These are phyloP conservation scores for Boletus rufocinnamomeus DNA, from an alignment of 768 basidiomycete genomes.

Conservation along the genomic window DNA sequence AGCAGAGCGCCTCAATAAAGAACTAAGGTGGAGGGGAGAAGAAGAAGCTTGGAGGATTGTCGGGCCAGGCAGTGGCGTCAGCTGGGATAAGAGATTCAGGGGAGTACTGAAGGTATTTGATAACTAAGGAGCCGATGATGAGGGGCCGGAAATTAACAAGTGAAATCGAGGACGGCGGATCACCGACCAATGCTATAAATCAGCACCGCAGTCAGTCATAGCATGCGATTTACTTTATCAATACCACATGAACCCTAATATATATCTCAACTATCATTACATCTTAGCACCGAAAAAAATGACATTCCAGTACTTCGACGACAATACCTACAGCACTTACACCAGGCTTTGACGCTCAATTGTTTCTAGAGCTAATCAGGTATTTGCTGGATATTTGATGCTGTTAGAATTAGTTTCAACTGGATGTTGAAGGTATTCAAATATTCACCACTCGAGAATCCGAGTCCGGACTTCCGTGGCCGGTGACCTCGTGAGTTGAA, in stretches of 20 bases:
- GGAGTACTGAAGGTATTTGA: constrained; percentile 62
- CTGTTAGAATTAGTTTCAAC: background rate
- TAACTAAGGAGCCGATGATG: constrained; percentile 34
- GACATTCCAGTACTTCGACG: background rate
- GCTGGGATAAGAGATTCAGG: constrained; percentile 78
- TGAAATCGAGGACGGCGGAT: background rate
- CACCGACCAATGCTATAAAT: background rate
- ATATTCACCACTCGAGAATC: too few species aligned
- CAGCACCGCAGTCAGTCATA: background rate
- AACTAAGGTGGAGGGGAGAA: constrained; percentile 81
- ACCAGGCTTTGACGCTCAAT: background rate
- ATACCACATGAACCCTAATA: background rate
- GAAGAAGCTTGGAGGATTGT: constrained; percentile 79
- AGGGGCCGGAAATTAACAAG: background rate
- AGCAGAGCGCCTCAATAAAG: constrained; percentile 87
- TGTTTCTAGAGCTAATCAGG: background rate
- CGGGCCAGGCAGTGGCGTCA: constrained; percentile 57
- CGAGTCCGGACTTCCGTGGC: too few species aligned
- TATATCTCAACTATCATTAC: background rate
- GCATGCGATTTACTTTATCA: constrained; percentile 1
- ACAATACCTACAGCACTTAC: background rate
- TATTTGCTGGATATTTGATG: background rate
- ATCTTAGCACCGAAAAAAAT: background rate
- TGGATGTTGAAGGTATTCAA: too few species aligned
- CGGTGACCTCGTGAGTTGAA: too few species aligned